These are phyloP conservation scores for Fomitopsis palustris DNA, from an alignment of 1,284 basidiomycete genomes.

Conservation along the genomic window DNA sequence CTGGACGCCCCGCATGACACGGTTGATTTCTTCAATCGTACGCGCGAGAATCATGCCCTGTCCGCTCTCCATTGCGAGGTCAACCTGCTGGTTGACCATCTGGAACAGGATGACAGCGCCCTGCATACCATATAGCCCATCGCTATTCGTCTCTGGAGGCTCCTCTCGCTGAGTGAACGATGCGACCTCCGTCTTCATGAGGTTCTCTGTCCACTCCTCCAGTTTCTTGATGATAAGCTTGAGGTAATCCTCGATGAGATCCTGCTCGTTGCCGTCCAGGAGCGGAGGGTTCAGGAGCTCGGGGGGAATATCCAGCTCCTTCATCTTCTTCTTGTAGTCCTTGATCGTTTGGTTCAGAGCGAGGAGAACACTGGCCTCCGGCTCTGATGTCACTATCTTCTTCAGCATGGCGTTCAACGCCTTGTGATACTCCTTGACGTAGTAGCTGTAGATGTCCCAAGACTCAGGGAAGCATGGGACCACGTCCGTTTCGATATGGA, in stretches of 20 bases:
- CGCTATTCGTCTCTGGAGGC: constrained; percentile 86
- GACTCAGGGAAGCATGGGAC: constrained; percentile 91
- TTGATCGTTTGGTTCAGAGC: constrained; percentile 92
- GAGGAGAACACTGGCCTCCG: constrained; percentile 85
- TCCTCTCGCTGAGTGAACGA: constrained; percentile 83
- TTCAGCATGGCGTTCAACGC: constrained; percentile 79
- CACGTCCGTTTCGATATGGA: constrained; percentile 85
- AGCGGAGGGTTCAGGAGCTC: constrained; percentile 87
- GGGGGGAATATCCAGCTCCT: constrained; percentile 81
- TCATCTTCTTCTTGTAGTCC: constrained; percentile 94
- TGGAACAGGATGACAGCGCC: constrained; percentile 96
- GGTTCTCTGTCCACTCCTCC: constrained; percentile 94
- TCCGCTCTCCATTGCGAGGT: constrained; percentile 92
- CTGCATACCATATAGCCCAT: constrained; percentile 89
- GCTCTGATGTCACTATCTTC: constrained; percentile 69
- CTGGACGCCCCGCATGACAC: constrained; percentile 91
- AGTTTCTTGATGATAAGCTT: constrained; percentile 92
- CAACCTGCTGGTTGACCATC: constrained; percentile 97
- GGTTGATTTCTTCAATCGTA: constrained; percentile 85
- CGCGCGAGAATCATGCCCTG: constrained; percentile 92
- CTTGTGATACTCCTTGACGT: constrained; percentile 90
- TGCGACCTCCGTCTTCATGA: constrained; percentile 88
- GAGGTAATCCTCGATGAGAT: constrained; percentile 94
- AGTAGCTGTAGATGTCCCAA: constrained; percentile 84
- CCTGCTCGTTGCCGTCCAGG: constrained; percentile 91